Evolutionary conservation across 202 grass and related monocot genomes (phyloP), one percentile per base, ranked within the genome.

Genomic region (Eragrostis tef): DNA sequence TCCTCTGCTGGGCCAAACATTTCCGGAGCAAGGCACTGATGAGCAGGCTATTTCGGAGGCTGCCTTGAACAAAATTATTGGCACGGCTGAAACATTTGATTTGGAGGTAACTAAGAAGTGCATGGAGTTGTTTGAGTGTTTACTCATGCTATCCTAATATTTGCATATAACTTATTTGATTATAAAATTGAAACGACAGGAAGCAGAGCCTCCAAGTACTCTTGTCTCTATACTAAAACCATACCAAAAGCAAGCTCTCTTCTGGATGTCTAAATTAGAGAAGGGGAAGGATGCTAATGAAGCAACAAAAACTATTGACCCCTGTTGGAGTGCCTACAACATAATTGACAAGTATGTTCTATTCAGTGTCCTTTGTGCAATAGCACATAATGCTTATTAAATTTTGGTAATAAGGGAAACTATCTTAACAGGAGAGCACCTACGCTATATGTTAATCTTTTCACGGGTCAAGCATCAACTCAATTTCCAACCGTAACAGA

Each of bases 211-310:
- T 4, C 94, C 94, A 48, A 71, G 49, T 50, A 91, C 94, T 58
- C 89, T 97, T 71, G 71, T 87, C 19, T 92, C 80, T 49, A 79
- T 87, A 75, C 81, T 97, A 58, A 87, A 90, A 78, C 94, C 92
- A 4, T 97, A 97, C 75, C 89, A 97, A 73, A 97, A 94, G 57
- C 88, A 97, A 83, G 94, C 94, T 79, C 88, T 94, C 58, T 89
- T 92, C 71, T 94, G 94, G 92, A 97, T 97, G 94, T 92, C 92
- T 43, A 87, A 87, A 83, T 81, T 97, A 63, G 94, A 94, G 86
- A 91, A 94, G 71, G 92, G 92, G 56, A 70, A 74, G 21, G 78
- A 81, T 71, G 74, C 80, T 31, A 80, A 91, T 50, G 22, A 88
- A 75, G 82, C 78, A 73, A 71, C 74, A 42, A 86, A 86, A 89